phyloP scores from a whole-genome alignment of 2,329 filamentous ascomycete species.

The Blumeriella jaapii region DNA sequence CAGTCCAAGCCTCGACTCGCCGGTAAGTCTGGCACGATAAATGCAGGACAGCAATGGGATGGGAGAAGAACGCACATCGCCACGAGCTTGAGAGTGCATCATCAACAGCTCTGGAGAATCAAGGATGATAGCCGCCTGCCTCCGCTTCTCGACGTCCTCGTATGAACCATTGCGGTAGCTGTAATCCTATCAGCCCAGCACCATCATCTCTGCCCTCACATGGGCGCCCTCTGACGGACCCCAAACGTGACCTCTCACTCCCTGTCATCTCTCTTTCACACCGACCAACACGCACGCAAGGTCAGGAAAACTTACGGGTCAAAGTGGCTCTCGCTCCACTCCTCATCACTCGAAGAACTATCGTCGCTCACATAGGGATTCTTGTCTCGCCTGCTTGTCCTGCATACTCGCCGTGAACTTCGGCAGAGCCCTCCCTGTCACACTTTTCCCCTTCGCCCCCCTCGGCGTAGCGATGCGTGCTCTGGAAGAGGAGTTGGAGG shows the following conservation, averaged over 20 bases:
- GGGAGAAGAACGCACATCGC: constrained; percentile 35
- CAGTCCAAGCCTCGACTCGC: background rate
- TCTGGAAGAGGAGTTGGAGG: background rate
- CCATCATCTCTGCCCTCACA: too few species aligned
- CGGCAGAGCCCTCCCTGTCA: background rate
- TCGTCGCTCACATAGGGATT: constrained; percentile 34
- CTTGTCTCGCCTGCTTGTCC: constrained; percentile 47
- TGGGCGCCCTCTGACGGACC: background rate
- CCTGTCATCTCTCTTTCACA: background rate
- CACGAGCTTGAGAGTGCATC: constrained; percentile 43
- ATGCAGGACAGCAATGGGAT: background rate
- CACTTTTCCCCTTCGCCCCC: background rate
- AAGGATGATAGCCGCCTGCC: constrained; percentile 41
- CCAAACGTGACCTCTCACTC: background rate
- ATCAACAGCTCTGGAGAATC: constrained; percentile 46
- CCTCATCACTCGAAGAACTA: constrained; percentile 1
- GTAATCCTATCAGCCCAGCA: background rate
- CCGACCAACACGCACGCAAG: background rate
- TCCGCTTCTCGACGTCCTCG: constrained; percentile 24
- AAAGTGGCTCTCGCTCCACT: background rate
- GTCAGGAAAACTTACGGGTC: constrained; percentile 5
- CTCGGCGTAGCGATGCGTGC: background rate
- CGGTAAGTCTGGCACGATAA: too few species aligned
- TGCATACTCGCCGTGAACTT: constrained; percentile 40
- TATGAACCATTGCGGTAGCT: constrained; percentile 21